Percentiles rank a stretch among this genome's conserved stretches.
Conservation (phyloP, 805 yeast genomes). For the Cyberlindnera amylophila region DNA sequence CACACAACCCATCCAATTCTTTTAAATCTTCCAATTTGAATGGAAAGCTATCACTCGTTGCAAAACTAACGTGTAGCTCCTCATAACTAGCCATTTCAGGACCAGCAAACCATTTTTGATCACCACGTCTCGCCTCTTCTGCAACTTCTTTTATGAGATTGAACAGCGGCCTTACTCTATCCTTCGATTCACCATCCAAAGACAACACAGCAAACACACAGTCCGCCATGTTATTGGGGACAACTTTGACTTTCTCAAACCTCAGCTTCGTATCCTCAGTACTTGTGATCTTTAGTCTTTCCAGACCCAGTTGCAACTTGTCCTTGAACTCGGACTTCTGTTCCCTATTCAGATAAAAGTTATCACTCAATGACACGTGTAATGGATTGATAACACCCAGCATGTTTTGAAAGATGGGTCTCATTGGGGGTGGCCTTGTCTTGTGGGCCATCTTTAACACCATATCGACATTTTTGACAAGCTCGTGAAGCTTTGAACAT, state of each 20-base stretch:
- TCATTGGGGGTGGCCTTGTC: constrained; percentile 5
- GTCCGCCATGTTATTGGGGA: constrained; percentile 10
- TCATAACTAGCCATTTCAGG: constrained; percentile 5
- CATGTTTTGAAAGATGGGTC: constrained; percentile 7
- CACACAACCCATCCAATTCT: constrained; percentile 9
- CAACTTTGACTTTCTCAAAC: constrained; percentile 8
- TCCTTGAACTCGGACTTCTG: constrained; percentile 4
- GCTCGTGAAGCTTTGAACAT: not conserved
- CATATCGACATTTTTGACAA: constrained; percentile 12
- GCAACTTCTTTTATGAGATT: constrained; percentile 4
- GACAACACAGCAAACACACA: constrained; percentile 6
- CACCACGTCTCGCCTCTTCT: not conserved
- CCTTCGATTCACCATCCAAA: constrained; percentile 7
- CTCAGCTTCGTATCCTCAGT: not conserved
- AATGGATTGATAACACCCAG: constrained; percentile 8
- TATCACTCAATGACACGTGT: constrained; percentile 16
- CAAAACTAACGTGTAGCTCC: constrained; percentile 19
- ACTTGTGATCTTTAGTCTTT: not conserved
- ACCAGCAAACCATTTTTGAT: constrained; percentile 2
- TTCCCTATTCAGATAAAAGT: constrained; percentile 9
- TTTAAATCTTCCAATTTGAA: constrained; percentile 7
- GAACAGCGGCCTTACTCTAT: constrained; percentile 7
- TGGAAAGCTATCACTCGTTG: not conserved
- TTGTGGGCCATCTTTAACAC: constrained; percentile 8
- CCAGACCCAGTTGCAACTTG: not conserved